Evolutionary conservation across 805 yeast genomes (phyloP).

Genomic region (Monosporozyma yasuniensis): DNA sequence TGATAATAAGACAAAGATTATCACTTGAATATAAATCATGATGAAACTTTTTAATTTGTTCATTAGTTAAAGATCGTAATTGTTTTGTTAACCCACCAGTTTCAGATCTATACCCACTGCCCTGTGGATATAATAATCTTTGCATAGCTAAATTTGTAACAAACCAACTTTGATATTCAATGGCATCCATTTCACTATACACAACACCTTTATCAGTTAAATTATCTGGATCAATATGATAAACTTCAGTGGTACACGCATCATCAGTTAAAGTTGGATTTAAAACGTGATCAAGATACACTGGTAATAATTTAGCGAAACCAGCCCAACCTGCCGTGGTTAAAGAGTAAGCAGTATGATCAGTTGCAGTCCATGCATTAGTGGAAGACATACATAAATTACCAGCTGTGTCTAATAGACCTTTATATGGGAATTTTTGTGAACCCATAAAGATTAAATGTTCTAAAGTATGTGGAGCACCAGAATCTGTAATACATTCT

Average conservation of each 20-base stretch:
- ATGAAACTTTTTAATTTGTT: constrained; percentile 72
- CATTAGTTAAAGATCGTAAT: constrained; percentile 61
- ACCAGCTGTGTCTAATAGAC: constrained; percentile 79
- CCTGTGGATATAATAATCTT: constrained; percentile 42
- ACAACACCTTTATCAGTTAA: constrained; percentile 89
- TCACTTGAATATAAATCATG: constrained; percentile 64
- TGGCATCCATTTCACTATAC: constrained; percentile 93
- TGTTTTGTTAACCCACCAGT: constrained; percentile 86
- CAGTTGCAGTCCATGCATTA: constrained; percentile 96
- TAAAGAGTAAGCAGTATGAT: constrained; percentile 88
- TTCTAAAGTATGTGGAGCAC: constrained; percentile 92
- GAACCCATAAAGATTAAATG: constrained; percentile 95
- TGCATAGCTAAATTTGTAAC: constrained; percentile 52
- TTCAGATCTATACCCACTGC: constrained; percentile 82
- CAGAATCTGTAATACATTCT: constrained; percentile 77
- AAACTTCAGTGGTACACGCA: constrained; percentile 89
- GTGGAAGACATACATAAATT: constrained; percentile 77
- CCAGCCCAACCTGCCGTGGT: constrained; percentile 96
- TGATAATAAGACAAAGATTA: constrained; percentile 70
- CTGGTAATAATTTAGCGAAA: constrained; percentile 71
- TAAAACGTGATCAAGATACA: constrained; percentile 79
- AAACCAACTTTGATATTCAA: constrained; percentile 71
- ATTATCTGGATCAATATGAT: constrained; percentile 84
- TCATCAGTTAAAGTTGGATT: constrained; percentile 81
- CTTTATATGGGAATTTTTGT: constrained; percentile 79